Evolutionary conservation across 2,329 filamentous ascomycete genomes (phyloP), one percentile per base, ranked within the genome.

Genomic region (Fusarium floridanum): DNA sequence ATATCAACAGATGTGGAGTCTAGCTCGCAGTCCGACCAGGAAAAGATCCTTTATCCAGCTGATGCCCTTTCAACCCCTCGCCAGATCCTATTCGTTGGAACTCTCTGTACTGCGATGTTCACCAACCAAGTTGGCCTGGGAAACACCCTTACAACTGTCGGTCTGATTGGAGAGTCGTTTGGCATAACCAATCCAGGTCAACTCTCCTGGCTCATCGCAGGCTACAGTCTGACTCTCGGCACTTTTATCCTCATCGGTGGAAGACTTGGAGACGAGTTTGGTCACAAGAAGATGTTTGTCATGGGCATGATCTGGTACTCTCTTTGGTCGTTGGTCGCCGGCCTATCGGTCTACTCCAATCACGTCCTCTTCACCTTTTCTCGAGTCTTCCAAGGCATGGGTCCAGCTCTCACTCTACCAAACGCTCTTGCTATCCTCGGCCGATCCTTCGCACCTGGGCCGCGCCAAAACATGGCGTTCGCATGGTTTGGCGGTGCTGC

Each of bases 371-470:
- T 89, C 74, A 83, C 84, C 41, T 82, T 88, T 56, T 82, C 82
- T n/a, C 85, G 88, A 14, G 86, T 84, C 4, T 78, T 90, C 6
- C 87, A 89, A 69, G 86, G 87, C 5, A 85, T 89, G 37, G 90
- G 89, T 0, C 87, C 89, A 0, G 87, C 89, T 0, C 83, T 91
- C 43, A 76, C 85, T 39, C 78, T 91, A n/a, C 89, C 90, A 0
- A 91, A 91, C 74, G 87, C 82, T 0, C 81, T 92, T 37, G 89
- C 88, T 2, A 83, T 92, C 11, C 79, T 91, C 3, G 90, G 89
- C 4, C 81, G 82, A 0, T 84, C 86, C 0, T 91, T 91, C 71
- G 78, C 82, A 0, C 78, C 79, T 0, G 81, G 83, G 1, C 70
- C 71, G 16, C 80, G 80, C 17, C 82, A 84, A 68, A 76, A 79